Percentiles rank a stretch among this genome's conserved stretches.
Evolutionary conservation across 768 basidiomycete genomes (phyloP).

Genomic region (Leccinum subgranulosum): DNA sequence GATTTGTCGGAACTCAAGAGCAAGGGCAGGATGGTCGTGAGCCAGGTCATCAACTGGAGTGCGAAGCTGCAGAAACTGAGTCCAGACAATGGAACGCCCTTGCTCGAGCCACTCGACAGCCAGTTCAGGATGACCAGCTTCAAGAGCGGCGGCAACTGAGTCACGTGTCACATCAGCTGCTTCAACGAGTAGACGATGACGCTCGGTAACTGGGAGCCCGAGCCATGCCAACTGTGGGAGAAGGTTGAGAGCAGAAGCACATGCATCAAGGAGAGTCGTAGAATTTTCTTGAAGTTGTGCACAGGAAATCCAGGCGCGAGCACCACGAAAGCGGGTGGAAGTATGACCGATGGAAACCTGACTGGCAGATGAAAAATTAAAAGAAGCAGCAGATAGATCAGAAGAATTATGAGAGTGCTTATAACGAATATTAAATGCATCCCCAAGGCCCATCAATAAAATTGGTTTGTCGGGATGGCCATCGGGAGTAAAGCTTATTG

Average conservation of each 20-base stretch:
- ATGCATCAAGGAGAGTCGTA: background rate
- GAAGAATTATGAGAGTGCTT: background rate
- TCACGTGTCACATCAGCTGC: no score
- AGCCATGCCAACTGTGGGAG: background rate
- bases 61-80: background rate
- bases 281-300: background rate
- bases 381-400: background rate
- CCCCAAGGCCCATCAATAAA: background rate
- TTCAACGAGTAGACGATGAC: background rate
- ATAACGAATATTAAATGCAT: background rate
- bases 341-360: background rate
- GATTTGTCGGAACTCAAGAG: background rate
- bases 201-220: background rate
- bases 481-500: no score
- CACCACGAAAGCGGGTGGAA: background rate
- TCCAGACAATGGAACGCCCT: background rate
- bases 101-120: background rate
- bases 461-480: no score
- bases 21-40: background rate
- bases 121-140: background rate
- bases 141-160: no score
- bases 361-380: background rate
- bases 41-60: background rate
- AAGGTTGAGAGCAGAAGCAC: background rate
- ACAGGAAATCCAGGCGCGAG: background rate